Conservation (phyloP, 2,329 filamentous ascomycete genomes). For the Aurifilum marmelostoma region DNA sequence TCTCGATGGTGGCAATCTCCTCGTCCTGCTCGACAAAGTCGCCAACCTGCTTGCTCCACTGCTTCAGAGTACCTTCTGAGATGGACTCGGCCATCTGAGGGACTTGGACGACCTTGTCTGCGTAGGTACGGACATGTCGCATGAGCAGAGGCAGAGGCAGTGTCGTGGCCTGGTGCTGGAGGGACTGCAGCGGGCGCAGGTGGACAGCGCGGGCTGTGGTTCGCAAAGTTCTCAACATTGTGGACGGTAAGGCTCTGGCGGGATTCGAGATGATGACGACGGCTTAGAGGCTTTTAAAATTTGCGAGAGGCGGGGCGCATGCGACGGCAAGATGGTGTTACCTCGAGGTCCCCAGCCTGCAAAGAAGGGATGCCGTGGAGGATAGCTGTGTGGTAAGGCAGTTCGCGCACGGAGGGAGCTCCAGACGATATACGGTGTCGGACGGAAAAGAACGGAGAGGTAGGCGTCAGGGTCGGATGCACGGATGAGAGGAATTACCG, state of each 20-base stretch:
- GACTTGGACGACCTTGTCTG: conserved; percentile 88
- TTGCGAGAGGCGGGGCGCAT: neutral
- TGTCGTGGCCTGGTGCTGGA: conserved; percentile 26
- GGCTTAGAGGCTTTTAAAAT: neutral
- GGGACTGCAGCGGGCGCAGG: conserved; percentile 41
- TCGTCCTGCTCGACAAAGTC: conserved; percentile 95
- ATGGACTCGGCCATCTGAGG: conserved; percentile 99
- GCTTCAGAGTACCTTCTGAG: conserved; percentile 94
- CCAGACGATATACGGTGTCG: neutral
- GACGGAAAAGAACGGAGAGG: conserved; percentile 1
- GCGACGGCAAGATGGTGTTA: neutral
- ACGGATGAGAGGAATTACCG: neutral
- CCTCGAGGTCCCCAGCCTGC: neutral
- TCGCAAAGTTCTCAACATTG: conserved; percentile 32
- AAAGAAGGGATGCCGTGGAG: neutral
- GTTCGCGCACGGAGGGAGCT: neutral
- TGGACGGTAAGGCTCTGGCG: conserved; percentile 13
- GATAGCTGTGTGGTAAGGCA: conserved; percentile 12
- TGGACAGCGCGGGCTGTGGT: conserved; percentile 35
- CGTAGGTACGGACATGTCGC: conserved; percentile 65
- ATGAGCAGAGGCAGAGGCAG: conserved; percentile 54
- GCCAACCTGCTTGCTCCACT: conserved; percentile 89
- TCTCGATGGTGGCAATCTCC: conserved; percentile 98
- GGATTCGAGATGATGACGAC: neutral
- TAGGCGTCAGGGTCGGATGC: neutral